Conservation (phyloP, 192 early-diverging fungal genomes). For the Backusella sp. region DNA sequence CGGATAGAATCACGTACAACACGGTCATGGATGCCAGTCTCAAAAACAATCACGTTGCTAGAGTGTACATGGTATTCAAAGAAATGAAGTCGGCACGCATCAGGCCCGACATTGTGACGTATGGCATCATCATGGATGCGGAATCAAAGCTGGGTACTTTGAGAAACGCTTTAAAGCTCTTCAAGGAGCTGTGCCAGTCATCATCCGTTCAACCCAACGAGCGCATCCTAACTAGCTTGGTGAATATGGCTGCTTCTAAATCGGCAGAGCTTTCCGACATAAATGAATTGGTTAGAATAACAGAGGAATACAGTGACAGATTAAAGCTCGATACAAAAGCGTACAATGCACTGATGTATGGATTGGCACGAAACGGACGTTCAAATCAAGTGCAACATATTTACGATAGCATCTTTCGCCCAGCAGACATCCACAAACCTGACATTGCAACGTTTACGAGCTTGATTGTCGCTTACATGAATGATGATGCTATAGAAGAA, state of each 20-base stretch:
- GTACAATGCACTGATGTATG: conserved; percentile 28
- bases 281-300: neutral
- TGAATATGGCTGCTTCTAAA: conserved; percentile 17
- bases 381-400: conserved; percentile 25
- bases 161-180: conserved; percentile 19
- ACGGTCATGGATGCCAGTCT: conserved; percentile 24
- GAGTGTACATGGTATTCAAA: conserved; percentile 26
- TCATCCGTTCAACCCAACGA: conserved; percentile 18
- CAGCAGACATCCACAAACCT: neutral
- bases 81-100: conserved; percentile 23
- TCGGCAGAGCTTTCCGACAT: neutral
- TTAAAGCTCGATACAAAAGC: conserved; percentile 11
- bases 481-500: conserved; percentile 12
- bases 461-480: conserved; percentile 33
- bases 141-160: conserved; percentile 18
- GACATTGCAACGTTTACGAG: conserved; percentile 30
- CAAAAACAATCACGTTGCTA: conserved; percentile 6
- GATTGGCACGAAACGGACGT: conserved; percentile 20
- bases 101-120: conserved; percentile 31
- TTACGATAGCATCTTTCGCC: conserved; percentile 27
- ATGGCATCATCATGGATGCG: conserved; percentile 34
- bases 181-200: conserved; percentile 16
- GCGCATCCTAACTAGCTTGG: conserved; percentile 22
- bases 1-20: conserved; percentile 31
- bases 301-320: neutral